phyloP scores from a whole-genome alignment of 1,284 basidiomycete species.

The Ustilago lituana region DNA sequence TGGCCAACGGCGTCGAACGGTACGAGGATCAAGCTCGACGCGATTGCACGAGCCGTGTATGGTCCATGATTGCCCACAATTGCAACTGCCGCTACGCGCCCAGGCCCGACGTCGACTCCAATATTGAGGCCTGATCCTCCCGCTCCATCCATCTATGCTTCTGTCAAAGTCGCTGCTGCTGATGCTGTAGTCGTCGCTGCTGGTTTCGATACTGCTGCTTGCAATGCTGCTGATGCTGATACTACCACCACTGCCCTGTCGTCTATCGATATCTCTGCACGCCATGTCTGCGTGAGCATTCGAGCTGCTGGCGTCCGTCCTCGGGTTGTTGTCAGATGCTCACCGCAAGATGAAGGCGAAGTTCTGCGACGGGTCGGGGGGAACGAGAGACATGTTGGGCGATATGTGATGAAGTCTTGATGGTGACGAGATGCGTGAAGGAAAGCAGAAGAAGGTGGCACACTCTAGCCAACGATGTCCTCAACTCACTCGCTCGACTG shows the following conservation, averaged over 20 bases:
- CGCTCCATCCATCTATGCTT: too few relatives aligned
- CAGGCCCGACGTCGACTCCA: too few relatives aligned
- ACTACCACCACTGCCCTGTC: too few relatives aligned
- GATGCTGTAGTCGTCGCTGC: too few relatives aligned
- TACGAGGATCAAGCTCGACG: too few relatives aligned
- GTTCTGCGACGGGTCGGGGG: slow-evolving; percentile 67
- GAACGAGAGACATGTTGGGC: slow-evolving; percentile 63
- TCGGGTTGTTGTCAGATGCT: slow-evolving; percentile 29
- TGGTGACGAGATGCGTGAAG: slow-evolving; percentile 51
- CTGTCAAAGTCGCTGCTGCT: too few relatives aligned
- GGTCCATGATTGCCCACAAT: too few relatives aligned
- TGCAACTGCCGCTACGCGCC: too few relatives aligned
- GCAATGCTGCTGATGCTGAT: not conserved
- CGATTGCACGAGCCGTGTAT: too few relatives aligned
- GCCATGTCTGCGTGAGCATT: slow-evolving; percentile 19
- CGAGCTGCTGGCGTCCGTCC: slow-evolving; percentile 3
- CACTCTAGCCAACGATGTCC: slow-evolving; percentile 5
- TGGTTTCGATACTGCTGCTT: not conserved
- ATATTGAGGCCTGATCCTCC: too few relatives aligned
- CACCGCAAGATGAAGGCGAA: slow-evolving; percentile 67
- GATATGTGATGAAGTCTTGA: slow-evolving; percentile 43
- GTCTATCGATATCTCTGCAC: too few relatives aligned
- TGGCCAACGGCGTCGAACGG: too few relatives aligned
- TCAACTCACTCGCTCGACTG: not conserved
- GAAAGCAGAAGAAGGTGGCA: slow-evolving; percentile 6